These are phyloP conservation scores for Eimeria acervulina DNA, from an alignment of 169 alveolate species.

Conservation along the genomic window DNA sequence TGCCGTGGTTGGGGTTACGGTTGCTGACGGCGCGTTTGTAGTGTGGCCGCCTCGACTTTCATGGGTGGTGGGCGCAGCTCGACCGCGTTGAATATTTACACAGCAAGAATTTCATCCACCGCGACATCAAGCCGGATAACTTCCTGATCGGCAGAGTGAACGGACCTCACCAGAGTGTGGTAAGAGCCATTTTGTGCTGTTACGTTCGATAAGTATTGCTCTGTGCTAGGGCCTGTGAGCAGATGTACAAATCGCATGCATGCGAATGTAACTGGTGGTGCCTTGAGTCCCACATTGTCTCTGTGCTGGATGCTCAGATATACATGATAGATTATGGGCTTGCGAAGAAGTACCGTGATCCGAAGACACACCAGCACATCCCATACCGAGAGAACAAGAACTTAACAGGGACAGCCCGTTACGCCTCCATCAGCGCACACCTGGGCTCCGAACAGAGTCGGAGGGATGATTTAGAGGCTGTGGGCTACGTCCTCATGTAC, in stretches of 20 bases:
- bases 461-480: conserved; percentile 95
- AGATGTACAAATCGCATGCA: not conserved
- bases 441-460: conserved; percentile 96
- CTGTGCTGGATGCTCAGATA: conserved; percentile 91
- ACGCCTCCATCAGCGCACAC: conserved; percentile 99
- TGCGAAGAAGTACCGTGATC: conserved; percentile 97
- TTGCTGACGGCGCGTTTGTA: not conserved
- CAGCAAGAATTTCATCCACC: conserved; percentile 95
- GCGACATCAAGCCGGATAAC: conserved; percentile 95
- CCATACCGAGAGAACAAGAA: conserved; percentile 98
- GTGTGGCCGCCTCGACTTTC: not conserved
- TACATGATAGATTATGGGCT: conserved; percentile 98
- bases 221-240: not conserved
- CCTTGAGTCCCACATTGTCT: too few species aligned
- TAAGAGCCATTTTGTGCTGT: not conserved
- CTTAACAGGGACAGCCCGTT: conserved; percentile 99
- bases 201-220: not conserved
- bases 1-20: not conserved
- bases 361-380: conserved; percentile 97
- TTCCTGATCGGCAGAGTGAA: conserved; percentile 92
- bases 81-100: conserved; percentile 96
- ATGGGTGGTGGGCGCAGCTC: conserved; percentile 85
- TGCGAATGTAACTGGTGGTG: not conserved
- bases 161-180: conserved; percentile 77
- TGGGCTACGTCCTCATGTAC: conserved; percentile 92